phyloP scores from a whole-genome alignment of 352 stramenopile genomes.

The Phytophthora pistaciae region DNA sequence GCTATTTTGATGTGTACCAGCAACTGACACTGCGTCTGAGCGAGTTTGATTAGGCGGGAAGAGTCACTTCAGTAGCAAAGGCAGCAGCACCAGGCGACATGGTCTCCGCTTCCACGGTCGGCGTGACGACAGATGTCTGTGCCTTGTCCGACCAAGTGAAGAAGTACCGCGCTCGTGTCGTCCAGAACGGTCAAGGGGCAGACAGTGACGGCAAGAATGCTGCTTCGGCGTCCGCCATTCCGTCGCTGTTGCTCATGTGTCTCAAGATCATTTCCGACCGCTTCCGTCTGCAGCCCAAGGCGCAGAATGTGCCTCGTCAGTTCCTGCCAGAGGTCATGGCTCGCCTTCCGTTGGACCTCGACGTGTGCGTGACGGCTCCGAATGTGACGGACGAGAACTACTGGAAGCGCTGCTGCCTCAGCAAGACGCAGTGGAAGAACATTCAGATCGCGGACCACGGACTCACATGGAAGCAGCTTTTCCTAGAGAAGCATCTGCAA shows the following conservation, averaged over 20 bases:
- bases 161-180: constrained; percentile 77
- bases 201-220: constrained; percentile 35
- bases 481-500: constrained; percentile 83
- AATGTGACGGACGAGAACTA: constrained; percentile 95
- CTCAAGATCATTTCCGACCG: constrained; percentile 83
- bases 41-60: constrained; percentile 5
- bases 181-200: constrained; percentile 38
- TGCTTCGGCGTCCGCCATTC: constrained; percentile 27
- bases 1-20: constrained; percentile 15
- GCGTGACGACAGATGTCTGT: constrained; percentile 68
- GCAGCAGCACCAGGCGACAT: constrained; percentile 29
- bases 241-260: constrained; percentile 76
- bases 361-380: constrained; percentile 78
- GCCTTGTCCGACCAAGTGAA: constrained; percentile 85
- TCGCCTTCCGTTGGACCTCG: constrained; percentile 83
- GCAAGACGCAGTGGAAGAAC: constrained; percentile 90
- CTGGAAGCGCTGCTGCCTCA: constrained; percentile 93
- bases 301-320: constrained; percentile 77
- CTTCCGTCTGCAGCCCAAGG: constrained; percentile 75
- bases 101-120: constrained; percentile 69
- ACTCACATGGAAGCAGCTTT: constrained; percentile 96
- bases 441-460: constrained; percentile 92
- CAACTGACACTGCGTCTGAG: not conserved
- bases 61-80: constrained; percentile 13
- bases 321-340: constrained; percentile 88